Evolutionary conservation across 805 yeast genomes (phyloP).

Genomic region (Metschnikowia continentalis): DNA sequence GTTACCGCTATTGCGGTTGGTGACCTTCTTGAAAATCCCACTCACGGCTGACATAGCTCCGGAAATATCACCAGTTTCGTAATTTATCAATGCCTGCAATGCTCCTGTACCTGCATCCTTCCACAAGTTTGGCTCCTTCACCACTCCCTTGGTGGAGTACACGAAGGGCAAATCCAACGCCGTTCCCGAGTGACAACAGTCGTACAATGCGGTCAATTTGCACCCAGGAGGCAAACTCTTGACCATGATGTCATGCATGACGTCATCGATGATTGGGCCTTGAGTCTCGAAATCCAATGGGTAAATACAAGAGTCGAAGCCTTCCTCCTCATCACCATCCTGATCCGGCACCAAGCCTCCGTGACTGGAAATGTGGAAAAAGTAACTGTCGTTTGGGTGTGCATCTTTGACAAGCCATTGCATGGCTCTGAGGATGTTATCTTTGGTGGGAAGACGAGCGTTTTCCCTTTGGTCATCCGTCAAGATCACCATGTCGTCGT

Average conservation of each 20-base stretch:
- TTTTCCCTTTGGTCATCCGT: constrained; percentile 51
- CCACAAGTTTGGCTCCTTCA: constrained; percentile 76
- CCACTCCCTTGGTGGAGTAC: constrained; percentile 77
- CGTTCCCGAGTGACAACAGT: constrained; percentile 84
- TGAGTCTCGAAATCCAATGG: constrained; percentile 66
- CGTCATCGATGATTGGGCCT: constrained; percentile 73
- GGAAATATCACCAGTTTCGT: constrained; percentile 29
- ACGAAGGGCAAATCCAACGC: constrained; percentile 75
- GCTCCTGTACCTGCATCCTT: constrained; percentile 72
- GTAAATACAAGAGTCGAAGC: constrained; percentile 66
- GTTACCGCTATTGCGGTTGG: constrained; percentile 17
- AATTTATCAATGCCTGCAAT: constrained; percentile 27
- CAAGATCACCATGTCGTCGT: constrained; percentile 55
- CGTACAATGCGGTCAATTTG: constrained; percentile 74
- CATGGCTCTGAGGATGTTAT: constrained; percentile 73
- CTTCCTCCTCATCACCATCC: constrained; percentile 74
- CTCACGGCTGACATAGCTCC: constrained; percentile 37
- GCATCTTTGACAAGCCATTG: constrained; percentile 77
- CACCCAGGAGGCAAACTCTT: constrained; percentile 67
- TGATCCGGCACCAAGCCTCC: constrained; percentile 71
- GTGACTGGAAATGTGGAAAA: constrained; percentile 85
- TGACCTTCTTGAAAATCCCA: constrained; percentile 32
- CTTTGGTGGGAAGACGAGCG: constrained; percentile 56
- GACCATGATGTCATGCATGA: constrained; percentile 68
- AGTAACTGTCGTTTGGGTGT: constrained; percentile 68